These are phyloP conservation scores for Hibiscus trionum DNA, from an alignment of 345 rosid species.

Conservation along the genomic window DNA sequence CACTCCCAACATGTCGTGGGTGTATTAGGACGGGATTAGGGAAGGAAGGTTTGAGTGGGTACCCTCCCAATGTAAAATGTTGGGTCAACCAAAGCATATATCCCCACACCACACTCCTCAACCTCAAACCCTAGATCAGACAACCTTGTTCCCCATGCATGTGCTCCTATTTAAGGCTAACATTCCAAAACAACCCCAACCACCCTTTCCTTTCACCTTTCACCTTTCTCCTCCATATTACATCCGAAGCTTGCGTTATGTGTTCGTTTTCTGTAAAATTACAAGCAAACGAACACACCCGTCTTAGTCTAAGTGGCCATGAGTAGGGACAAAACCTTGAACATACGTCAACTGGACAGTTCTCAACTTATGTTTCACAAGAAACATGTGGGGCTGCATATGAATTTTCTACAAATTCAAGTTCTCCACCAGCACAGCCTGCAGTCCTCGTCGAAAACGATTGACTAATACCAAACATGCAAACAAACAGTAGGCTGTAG, in stretches of 20 bases:
- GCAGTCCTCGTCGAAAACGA: not conserved
- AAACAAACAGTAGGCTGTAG: not conserved
- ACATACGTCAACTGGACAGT: too few species aligned
- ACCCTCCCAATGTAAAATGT: constrained; percentile 26
- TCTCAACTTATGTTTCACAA: not conserved
- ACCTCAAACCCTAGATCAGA: constrained; percentile 46
- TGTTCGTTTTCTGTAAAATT: too few species aligned
- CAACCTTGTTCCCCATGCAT: constrained; percentile 73
- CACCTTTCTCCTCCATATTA: not conserved
- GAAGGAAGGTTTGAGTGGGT: constrained; percentile 33
- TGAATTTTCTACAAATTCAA: not conserved
- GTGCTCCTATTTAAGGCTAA: constrained; percentile 63
- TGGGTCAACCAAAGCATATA: constrained; percentile 51
- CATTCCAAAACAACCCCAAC: constrained; percentile 41
- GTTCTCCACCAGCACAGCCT: not conserved
- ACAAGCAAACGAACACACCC: too few species aligned
- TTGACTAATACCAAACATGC: not conserved
- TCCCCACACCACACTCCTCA: constrained; percentile 63
- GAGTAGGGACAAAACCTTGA: too few species aligned
- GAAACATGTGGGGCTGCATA: not conserved
- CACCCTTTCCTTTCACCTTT: not conserved
- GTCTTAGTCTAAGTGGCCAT: too few species aligned
- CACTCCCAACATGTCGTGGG: constrained; percentile 56
- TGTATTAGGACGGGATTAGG: constrained; percentile 64
- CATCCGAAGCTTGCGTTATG: too few species aligned